These are phyloP conservation scores for Cladorrhinum sp. DNA, from an alignment of 2,329 filamentous ascomycete species.

Conservation along the genomic window DNA sequence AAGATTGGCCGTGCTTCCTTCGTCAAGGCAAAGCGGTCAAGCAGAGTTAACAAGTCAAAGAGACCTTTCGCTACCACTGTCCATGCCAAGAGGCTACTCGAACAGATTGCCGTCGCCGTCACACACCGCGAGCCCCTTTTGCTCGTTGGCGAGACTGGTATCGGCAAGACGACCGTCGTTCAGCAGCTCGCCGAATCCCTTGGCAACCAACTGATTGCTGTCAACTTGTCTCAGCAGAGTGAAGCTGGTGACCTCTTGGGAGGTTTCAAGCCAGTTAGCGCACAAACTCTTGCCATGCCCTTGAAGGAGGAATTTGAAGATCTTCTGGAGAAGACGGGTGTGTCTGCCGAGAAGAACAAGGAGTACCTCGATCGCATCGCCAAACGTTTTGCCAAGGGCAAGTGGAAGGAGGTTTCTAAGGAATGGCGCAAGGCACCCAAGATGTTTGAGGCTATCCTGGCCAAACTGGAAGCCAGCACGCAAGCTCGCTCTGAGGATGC, in stretches of 20 bases:
- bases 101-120: constrained; percentile 82
- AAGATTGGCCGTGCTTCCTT: constrained; percentile 65
- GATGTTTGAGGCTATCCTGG: constrained; percentile 74
- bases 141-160: constrained; percentile 97
- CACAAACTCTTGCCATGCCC: constrained; percentile 81
- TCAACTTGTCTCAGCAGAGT: constrained; percentile 97
- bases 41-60: constrained; percentile 49
- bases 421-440: constrained; percentile 86
- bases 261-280: constrained; percentile 93
- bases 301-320: constrained; percentile 93
- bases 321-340: constrained; percentile 78
- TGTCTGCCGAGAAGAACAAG: constrained; percentile 83
- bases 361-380: constrained; percentile 78
- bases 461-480: constrained; percentile 46
- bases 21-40: constrained; percentile 54
- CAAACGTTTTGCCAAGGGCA: constrained; percentile 74
- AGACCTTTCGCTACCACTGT: constrained; percentile 83
- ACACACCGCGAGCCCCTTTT: constrained; percentile 83
- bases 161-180: constrained; percentile 94
- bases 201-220: constrained; percentile 82
- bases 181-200: constrained; percentile 85
- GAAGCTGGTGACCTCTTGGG: constrained; percentile 94
- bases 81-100: constrained; percentile 78
- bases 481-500: constrained; percentile 39
- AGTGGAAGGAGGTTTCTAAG: constrained; percentile 83